Conservation (phyloP, 345 rosid species). For the Aegle marmelos region DNA sequence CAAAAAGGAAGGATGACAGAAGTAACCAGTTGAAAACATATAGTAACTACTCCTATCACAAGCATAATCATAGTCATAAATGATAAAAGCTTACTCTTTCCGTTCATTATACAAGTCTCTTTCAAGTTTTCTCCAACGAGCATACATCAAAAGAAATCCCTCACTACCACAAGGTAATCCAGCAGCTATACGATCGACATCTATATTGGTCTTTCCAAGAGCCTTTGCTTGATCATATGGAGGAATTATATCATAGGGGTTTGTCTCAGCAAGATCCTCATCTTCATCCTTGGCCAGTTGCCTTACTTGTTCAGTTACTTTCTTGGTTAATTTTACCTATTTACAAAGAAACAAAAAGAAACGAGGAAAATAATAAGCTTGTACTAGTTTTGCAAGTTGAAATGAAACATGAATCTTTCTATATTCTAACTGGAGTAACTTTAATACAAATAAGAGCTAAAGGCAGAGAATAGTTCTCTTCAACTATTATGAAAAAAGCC, state of each 20-base stretch:
- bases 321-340: conserved; percentile 81
- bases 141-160: conserved; percentile 98
- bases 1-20: not conserved
- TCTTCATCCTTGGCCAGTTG: conserved; percentile 88
- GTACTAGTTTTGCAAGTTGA: not conserved
- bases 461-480: not conserved
- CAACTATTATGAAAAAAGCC: not conserved
- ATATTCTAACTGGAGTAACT: not conserved
- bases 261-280: conserved; percentile 69
- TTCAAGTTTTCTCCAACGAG: conserved; percentile 99
- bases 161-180: conserved; percentile 99
- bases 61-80: conserved; percentile 12
- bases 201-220: conserved; percentile 96
- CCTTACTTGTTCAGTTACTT: conserved; percentile 92
- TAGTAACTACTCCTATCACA: not conserved
- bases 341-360: conserved; percentile 15
- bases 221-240: conserved; percentile 99
- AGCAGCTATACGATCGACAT: conserved; percentile 95
- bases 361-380: not conserved
- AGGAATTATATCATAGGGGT: conserved; percentile 60
- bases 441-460: not conserved
- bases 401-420: not conserved
- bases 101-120: conserved; percentile 97
- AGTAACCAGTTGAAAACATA: not conserved
- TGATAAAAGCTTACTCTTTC: conserved; percentile 59